Base-by-base conservation (phyloP, 176 grass and related monocot genomes). In the Rhynchospora tenuis region DNA sequence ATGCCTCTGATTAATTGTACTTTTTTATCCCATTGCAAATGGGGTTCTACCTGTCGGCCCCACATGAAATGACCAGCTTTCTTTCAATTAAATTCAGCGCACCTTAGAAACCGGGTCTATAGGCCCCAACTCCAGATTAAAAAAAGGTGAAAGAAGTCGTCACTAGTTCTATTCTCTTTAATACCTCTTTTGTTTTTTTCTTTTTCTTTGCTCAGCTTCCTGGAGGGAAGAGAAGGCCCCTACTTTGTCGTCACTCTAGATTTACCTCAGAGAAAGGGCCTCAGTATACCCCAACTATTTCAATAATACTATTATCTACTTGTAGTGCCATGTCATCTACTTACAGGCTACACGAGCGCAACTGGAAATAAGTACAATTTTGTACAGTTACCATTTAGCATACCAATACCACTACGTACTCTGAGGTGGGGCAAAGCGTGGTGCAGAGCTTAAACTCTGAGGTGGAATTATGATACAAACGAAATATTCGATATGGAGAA, bases 1-100 rank as follows among this genome's bases (percentile, higher is more conserved):
- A 82, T 82, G 80, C 60, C 16, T 82, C 80, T 82, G 62, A 51
- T 82, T 66, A 82, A 67, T 82, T 64, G 80, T 67, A 61, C 80
- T 82, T 82, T 82, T 82, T 68, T 64, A 51, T 24, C 20, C 56
- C 59, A 63, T 46, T 62, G 48, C 33, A 77, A 31, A 15, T 63
- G 59, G 17, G 42, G 54, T 45, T 60, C 27, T 29, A 59, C 55
- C 56, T 56, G 58, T 59, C 58, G 59, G 12, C 42, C 80, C 80
- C 38, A 68, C 61, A 64, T 82, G 80, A 50, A 12, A 82, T 27
- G 78, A 61, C 22, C 43, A 24, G 31, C 33, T 63, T 63, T 63
- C 13, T 19, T 64, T 63, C 80, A 82, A 74, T 82, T 50, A 82
- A 38, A 38, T 50, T 82, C 73, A 77, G 48, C 47, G 31, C 65